phyloP scores from a whole-genome alignment of 2,329 filamentous ascomycete genomes.

The Zelopaecilomyces penicillatus region DNA sequence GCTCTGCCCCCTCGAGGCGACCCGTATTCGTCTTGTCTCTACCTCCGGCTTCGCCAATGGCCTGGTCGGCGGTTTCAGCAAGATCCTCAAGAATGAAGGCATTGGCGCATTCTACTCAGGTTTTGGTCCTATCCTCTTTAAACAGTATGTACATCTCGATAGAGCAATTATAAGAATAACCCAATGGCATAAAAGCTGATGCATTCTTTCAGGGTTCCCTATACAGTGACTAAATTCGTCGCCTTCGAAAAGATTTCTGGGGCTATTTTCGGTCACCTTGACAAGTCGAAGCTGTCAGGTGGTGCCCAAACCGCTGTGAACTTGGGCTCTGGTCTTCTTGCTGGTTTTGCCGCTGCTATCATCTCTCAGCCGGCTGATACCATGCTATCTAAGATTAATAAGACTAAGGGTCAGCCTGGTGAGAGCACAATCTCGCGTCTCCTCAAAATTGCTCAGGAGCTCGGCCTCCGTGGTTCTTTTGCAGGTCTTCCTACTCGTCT shows the following conservation, averaged over 20 bases:
- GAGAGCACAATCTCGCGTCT: constrained; percentile 66
- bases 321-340: constrained; percentile 39
- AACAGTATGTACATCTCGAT: constrained; percentile 3
- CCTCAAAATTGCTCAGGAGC: constrained; percentile 72
- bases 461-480: constrained; percentile 64
- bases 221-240: constrained; percentile 83
- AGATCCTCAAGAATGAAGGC: constrained; percentile 70
- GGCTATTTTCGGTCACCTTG: constrained; percentile 51
- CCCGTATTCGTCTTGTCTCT: constrained; percentile 79
- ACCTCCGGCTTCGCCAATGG: constrained; percentile 70
- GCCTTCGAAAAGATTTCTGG: constrained; percentile 75
- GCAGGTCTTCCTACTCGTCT: constrained; percentile 60
- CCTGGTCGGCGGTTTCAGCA: constrained; percentile 62
- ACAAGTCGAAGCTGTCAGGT: constrained; percentile 57
- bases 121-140: constrained; percentile 68
- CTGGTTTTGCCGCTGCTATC: constrained; percentile 66
- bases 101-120: constrained; percentile 74
- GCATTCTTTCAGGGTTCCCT: constrained; percentile 52
- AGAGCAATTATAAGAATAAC: neutral
- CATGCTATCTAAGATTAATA: constrained; percentile 83
- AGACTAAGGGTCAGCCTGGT: constrained; percentile 70
- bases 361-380: constrained; percentile 77
- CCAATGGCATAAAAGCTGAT: constrained; percentile 9
- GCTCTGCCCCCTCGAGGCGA: constrained; percentile 78
- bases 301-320: constrained; percentile 64